A percentile compares a stretch with the other conserved stretches of the same genome.
Conservation (phyloP, 805 yeast species). For the Suhomyces faveliae region DNA sequence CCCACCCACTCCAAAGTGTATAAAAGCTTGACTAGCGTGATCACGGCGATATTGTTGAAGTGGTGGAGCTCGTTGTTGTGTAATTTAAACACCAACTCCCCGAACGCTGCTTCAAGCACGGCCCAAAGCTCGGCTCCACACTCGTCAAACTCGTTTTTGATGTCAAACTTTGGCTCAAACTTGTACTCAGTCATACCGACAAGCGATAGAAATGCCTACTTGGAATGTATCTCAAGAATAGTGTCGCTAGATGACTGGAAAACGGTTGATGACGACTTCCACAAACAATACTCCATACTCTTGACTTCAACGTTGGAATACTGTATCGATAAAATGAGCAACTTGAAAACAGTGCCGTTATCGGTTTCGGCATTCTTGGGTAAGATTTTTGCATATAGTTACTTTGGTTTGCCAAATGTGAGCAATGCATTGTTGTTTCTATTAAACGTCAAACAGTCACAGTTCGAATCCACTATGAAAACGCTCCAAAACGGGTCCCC, state of each 20-base stretch:
- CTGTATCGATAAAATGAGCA: conserved; percentile 46
- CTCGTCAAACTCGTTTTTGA: background rate
- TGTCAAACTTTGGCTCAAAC: background rate
- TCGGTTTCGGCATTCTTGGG: conserved; percentile 66
- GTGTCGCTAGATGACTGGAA: conserved; percentile 49
- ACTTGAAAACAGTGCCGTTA: conserved; percentile 51
- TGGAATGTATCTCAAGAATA: conserved; percentile 54
- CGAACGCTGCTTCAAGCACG: background rate
- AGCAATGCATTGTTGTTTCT: conserved; percentile 57
- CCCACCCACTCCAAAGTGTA: conserved; percentile 23
- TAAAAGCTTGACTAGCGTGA: conserved; percentile 32
- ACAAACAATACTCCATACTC: conserved; percentile 27
- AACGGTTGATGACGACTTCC: conserved; percentile 22
- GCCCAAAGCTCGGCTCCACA: background rate
- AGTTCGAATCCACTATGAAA: conserved; percentile 29
- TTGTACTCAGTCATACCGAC: conserved; percentile 32
- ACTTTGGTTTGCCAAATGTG: conserved; percentile 52
- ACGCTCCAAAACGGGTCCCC: background rate
- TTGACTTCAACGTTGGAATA: conserved; percentile 54
- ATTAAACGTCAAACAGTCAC: conserved; percentile 51
- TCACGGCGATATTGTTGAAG: conserved; percentile 34
- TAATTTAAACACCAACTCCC: conserved; percentile 8
- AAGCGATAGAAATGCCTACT: conserved; percentile 50
- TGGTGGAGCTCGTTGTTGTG: conserved; percentile 56
- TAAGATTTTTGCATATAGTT: conserved; percentile 65